Percentiles rank a stretch among this genome's conserved stretches.
These are phyloP conservation scores for Pilasporangium apinafurcum DNA, from an alignment of 352 stramenopile genomes.

Conservation along the genomic window DNA sequence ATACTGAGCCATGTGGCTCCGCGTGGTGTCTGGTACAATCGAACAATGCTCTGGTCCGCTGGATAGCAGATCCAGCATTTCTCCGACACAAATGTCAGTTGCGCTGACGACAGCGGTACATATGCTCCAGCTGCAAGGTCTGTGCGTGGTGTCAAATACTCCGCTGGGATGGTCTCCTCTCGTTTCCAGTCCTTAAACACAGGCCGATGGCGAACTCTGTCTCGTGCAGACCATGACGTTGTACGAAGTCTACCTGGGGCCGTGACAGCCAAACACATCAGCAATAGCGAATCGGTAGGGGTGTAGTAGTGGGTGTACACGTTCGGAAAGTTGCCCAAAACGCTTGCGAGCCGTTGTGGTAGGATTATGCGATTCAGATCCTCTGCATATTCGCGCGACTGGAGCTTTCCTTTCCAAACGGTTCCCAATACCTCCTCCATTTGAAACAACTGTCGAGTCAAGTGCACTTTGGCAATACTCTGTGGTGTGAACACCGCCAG, in stretches of 20 bases:
- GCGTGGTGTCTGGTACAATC: constrained; percentile 33
- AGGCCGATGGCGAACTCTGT: constrained; percentile 61
- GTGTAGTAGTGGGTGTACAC: constrained; percentile 48
- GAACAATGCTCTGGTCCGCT: constrained; percentile 60
- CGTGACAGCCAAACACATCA: constrained; percentile 39
- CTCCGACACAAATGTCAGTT: constrained; percentile 35
- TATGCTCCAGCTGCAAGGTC: constrained; percentile 27
- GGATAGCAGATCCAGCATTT: constrained; percentile 52
- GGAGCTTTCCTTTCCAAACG: constrained; percentile 45
- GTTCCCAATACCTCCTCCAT: constrained; percentile 47
- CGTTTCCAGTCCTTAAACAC: constrained; percentile 61
- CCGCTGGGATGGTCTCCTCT: constrained; percentile 22
- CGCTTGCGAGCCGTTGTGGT: constrained; percentile 43
- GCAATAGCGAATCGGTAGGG: constrained; percentile 43
- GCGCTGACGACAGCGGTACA: constrained; percentile 40
- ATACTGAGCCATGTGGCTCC: constrained; percentile 54
- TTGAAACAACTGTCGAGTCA: constrained; percentile 51
- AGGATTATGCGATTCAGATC: constrained; percentile 31
- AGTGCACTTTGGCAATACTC: constrained; percentile 27
- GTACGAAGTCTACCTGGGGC: constrained; percentile 41
- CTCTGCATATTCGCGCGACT: constrained; percentile 29
- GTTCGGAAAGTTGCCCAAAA: constrained; percentile 31
- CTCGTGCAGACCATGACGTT: constrained; percentile 35
- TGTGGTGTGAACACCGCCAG: constrained; percentile 26
- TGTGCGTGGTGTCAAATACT: constrained; percentile 65